Evolutionary conservation across 208 protist species (phyloP).

Genomic region (Acanthamoeba sp.): DNA sequence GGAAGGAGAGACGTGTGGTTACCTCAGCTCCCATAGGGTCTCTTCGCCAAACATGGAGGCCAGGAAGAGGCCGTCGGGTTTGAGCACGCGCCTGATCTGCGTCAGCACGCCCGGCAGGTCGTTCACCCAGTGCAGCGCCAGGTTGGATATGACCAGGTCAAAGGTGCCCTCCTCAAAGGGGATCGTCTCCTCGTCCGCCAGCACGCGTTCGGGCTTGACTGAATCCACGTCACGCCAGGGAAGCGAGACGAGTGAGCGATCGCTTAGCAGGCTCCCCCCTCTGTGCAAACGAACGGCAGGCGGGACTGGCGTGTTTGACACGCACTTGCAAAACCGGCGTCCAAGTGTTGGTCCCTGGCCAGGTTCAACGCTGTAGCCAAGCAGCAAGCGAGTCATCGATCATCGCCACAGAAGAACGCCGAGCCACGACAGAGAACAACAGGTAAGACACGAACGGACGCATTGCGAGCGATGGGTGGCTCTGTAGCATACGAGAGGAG

Average conservation of each 20-base stretch:
- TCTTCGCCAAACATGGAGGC: conserved; percentile 70
- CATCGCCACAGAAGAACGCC: neutral
- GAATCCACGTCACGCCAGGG: neutral
- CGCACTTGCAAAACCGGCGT: conserved; percentile 1
- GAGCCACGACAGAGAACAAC: too few species aligned
- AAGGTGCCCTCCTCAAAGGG: conserved; percentile 59
- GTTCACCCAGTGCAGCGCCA: conserved; percentile 75
- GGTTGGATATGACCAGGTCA: conserved; percentile 72
- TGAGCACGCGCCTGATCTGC: conserved; percentile 47
- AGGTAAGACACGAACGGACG: too few species aligned
- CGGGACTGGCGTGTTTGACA: too few species aligned
- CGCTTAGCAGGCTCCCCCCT: too few species aligned
- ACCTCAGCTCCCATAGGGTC: conserved; percentile 70
- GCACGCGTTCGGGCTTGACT: conserved; percentile 40
- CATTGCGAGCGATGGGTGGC: neutral
- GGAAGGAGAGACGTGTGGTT: neutral
- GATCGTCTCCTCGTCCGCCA: conserved; percentile 47
- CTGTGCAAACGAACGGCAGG: too few species aligned
- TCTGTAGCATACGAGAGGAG: conserved; percentile 64
- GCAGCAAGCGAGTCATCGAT: neutral
- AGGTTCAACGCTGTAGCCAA: neutral
- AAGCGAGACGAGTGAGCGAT: too few species aligned
- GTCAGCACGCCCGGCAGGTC: conserved; percentile 71
- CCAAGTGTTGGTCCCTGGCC: neutral
- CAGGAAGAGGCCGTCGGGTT: conserved; percentile 73